Percentiles rank a stretch among this genome's conserved stretches.
phyloP scores from a whole-genome alignment of 164 flowering plant genomes.

The Saururus chinensis region DNA sequence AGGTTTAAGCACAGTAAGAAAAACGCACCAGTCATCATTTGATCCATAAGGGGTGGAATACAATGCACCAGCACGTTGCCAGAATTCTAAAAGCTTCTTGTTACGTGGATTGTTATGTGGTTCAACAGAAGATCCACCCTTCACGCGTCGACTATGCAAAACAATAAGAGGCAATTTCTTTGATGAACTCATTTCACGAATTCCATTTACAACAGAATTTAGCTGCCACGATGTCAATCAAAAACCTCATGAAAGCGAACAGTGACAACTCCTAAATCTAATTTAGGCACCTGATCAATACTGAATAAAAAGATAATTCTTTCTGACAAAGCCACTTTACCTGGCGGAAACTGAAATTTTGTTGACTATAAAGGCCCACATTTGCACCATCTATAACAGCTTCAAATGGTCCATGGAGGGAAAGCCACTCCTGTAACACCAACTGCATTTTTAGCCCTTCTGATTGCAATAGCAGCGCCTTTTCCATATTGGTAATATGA shows the following conservation, averaged over 20 bases:
- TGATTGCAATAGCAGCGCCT: too few species aligned
- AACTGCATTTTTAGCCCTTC: too few species aligned
- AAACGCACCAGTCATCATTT: constrained; percentile 89
- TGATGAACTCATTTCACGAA: constrained; percentile 50
- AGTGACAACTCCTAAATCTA: background rate
- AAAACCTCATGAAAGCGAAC: background rate
- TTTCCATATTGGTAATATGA: too few species aligned
- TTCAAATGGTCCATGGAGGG: constrained; percentile 81
- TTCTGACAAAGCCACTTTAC: background rate
- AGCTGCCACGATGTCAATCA: constrained; percentile 36
- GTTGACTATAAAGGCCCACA: constrained; percentile 41
- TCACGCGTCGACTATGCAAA: constrained; percentile 59
- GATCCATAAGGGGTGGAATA: constrained; percentile 83
- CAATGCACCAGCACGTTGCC: constrained; percentile 64
- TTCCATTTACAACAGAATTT: constrained; percentile 39
- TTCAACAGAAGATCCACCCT: constrained; percentile 48
- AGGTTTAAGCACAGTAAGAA: constrained; percentile 1
- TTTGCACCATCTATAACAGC: constrained; percentile 96
- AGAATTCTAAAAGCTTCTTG: constrained; percentile 45
- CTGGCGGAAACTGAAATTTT: constrained; percentile 21
- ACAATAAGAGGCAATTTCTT: constrained; percentile 70
- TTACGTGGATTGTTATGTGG: constrained; percentile 54
- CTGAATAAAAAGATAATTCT: background rate
- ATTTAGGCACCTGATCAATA: background rate
- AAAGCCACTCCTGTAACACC: constrained; percentile 77